These are phyloP conservation scores for Sporothrix dimorphospora DNA, from an alignment of 2,329 filamentous ascomycete species.

Conservation along the genomic window DNA sequence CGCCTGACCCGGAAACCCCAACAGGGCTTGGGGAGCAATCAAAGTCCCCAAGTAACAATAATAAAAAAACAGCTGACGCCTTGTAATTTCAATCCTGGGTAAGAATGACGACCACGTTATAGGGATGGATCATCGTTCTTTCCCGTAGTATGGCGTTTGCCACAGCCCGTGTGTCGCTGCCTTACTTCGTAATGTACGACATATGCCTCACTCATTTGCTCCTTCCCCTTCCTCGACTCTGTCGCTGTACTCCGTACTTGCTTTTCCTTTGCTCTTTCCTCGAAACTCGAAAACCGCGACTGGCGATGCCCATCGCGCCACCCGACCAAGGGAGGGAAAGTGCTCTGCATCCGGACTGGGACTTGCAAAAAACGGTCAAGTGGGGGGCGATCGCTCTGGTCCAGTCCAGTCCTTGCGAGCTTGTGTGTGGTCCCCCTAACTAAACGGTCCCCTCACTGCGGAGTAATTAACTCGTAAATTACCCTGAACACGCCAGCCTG, in stretches of 20 bases:
- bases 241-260: not conserved
- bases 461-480: conserved; percentile 12
- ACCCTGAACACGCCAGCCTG: not conserved
- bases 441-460: not conserved
- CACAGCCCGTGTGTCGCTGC: not conserved
- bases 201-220: not conserved
- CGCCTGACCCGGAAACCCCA: not conserved
- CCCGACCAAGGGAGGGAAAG: not conserved
- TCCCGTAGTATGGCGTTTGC: not conserved
- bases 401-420: conserved; percentile 8
- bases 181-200: not conserved
- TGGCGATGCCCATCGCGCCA: not conserved
- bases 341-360: not conserved
- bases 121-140: not conserved
- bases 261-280: conserved; percentile 9
- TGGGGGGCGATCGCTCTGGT: conserved; percentile 11
- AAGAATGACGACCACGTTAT: conserved; percentile 9
- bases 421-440: not conserved
- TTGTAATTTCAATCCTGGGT: conserved; percentile 10
- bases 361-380: not conserved
- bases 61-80: conserved; percentile 18
- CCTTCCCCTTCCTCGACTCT: not conserved
- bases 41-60: not conserved
- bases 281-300: not conserved
- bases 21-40: not conserved